Evolutionary conservation across 148 eudicot species (phyloP).

Genomic region (Gaultheria prostrata): DNA sequence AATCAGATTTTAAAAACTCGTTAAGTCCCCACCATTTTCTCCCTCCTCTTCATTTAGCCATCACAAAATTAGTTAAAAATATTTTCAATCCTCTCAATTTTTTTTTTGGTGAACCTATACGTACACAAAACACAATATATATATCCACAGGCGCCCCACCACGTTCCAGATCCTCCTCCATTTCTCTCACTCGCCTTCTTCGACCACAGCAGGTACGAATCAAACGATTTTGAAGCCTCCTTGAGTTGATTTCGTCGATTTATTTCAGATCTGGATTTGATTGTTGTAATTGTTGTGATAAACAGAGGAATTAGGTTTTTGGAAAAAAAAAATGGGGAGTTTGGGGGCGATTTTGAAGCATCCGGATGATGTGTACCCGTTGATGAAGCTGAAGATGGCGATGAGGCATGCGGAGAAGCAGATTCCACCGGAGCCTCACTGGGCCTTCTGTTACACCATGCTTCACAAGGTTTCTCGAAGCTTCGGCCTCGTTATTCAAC

Average conservation of each 20-base stretch:
- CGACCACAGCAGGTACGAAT: neutral
- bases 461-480: conserved; percentile 93
- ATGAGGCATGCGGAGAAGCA: conserved; percentile 71
- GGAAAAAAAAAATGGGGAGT: conserved; percentile 42
- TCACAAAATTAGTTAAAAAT: neutral
- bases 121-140: neutral
- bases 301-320: neutral
- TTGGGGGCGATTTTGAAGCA: conserved; percentile 66
- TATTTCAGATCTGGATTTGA: conserved; percentile 6
- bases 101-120: neutral
- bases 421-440: conserved; percentile 83
- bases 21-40: neutral
- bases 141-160: neutral
- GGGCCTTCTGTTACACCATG: conserved; percentile 91
- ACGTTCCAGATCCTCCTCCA: neutral
- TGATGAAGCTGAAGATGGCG: conserved; percentile 82
- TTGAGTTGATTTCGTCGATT: neutral
- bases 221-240: neutral
- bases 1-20: neutral
- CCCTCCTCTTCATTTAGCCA: neutral
- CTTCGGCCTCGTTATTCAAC: conserved; percentile 87
- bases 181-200: neutral
- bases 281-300: neutral
- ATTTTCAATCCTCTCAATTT: neutral
- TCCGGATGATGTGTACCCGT: conserved; percentile 84